phyloP scores from a whole-genome alignment of 306 rosid species.

The Pyrus pyrifolia region DNA sequence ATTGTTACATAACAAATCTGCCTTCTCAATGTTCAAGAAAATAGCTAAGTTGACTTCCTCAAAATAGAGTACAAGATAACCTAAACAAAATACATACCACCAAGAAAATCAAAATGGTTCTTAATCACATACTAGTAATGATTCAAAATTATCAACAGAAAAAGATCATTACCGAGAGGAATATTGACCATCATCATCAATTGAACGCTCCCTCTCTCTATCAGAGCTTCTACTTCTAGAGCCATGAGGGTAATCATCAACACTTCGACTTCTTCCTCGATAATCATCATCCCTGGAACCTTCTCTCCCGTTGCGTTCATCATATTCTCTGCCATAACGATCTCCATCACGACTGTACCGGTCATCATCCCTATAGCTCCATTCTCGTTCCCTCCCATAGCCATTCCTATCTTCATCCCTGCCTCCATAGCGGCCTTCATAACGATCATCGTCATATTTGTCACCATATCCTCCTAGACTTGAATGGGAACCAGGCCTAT shows the following conservation, averaged over 20 bases:
- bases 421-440: conserved; percentile 39
- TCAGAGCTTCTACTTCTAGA: conserved; percentile 81
- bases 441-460: conserved; percentile 73
- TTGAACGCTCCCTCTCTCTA: conserved; percentile 55
- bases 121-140: background rate
- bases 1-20: background rate
- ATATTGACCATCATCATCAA: conserved; percentile 78
- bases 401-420: conserved; percentile 73
- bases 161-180: conserved; percentile 66
- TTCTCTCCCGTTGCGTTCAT: conserved; percentile 69
- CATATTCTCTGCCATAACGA: conserved; percentile 71
- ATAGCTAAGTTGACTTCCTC: background rate
- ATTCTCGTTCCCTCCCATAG: conserved; percentile 79
- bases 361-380: conserved; percentile 76
- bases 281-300: conserved; percentile 74
- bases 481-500: conserved; percentile 63
- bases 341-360: conserved; percentile 78
- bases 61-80: background rate
- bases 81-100: background rate
- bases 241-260: conserved; percentile 57
- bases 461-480: conserved; percentile 56
- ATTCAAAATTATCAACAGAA: background rate
- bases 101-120: background rate
- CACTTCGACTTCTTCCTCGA: conserved; percentile 72
- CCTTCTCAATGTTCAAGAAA: background rate